Evolutionary conservation across 805 yeast genomes (phyloP).

Genomic region (Schwanniomyces vanrijiae): DNA sequence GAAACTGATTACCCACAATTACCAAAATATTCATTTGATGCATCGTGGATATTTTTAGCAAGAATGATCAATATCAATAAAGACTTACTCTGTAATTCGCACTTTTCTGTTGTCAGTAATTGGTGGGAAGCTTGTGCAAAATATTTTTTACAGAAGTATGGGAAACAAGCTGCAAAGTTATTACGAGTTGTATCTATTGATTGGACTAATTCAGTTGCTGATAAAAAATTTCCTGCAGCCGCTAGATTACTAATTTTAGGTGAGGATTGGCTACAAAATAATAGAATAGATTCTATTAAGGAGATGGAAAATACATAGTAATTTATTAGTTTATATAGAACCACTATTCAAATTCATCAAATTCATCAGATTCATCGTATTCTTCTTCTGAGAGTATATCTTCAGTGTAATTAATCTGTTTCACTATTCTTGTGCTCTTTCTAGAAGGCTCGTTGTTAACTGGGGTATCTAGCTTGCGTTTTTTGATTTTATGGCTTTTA

Average conservation of each 20-base stretch:
- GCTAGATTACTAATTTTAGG: conserved; percentile 73
- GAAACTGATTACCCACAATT: conserved; percentile 14
- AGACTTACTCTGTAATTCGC: conserved; percentile 59
- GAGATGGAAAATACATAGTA: conserved; percentile 32
- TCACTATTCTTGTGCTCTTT: conserved; percentile 41
- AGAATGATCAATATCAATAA: conserved; percentile 61
- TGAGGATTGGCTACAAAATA: conserved; percentile 67
- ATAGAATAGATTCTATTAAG: conserved; percentile 46
- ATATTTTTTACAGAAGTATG: conserved; percentile 57
- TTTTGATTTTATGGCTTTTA: conserved; percentile 16
- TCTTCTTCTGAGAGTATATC: conserved; percentile 15
- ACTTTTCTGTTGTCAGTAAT: conserved; percentile 66
- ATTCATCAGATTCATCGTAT: conserved; percentile 8
- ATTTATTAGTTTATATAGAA: conserved; percentile 4
- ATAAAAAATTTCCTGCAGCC: conserved; percentile 68
- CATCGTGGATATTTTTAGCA: conserved; percentile 71
- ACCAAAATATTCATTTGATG: conserved; percentile 46
- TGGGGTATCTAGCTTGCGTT: conserved; percentile 3
- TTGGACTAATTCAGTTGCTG: conserved; percentile 56
- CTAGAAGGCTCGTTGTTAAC: conserved; percentile 31
- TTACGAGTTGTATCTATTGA: conserved; percentile 44
- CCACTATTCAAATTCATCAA: conserved; percentile 3
- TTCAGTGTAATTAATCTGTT: conserved; percentile 35
- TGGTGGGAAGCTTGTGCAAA: conserved; percentile 91
- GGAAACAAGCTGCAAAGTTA: conserved; percentile 68